Conservation (phyloP, 2,329 filamentous ascomycete species). For the Fusarium sp. region DNA sequence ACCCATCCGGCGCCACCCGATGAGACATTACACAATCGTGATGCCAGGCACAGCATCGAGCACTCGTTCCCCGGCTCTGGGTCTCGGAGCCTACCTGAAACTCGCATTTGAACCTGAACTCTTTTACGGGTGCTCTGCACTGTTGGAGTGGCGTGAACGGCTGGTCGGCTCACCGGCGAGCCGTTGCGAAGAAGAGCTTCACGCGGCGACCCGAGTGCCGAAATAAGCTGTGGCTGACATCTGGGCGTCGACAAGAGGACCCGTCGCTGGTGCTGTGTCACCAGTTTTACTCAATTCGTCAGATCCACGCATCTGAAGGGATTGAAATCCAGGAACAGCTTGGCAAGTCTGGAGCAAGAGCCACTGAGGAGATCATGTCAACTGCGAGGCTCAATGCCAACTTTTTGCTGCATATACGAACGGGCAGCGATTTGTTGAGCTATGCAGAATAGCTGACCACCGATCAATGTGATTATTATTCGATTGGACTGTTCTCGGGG, state of each 20-base stretch:
- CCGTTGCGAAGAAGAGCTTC: not conserved
- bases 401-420: conserved; percentile 28
- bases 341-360: not conserved
- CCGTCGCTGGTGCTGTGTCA: not conserved
- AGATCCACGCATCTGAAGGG: not conserved
- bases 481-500: not conserved
- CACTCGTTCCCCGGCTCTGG: not conserved
- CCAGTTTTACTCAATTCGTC: not conserved
- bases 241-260: not conserved
- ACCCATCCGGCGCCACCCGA: conserved; percentile 7
- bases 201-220: not conserved
- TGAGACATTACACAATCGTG: conserved; percentile 21
- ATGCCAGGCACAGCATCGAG: not conserved
- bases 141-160: not conserved
- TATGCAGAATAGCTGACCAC: not conserved
- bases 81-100: conserved; percentile 21
- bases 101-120: conserved; percentile 13
- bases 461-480: not conserved
- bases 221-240: not conserved
- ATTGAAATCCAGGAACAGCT: not conserved
- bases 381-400: not conserved
- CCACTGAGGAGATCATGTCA: not conserved
- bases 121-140: not conserved
- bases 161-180: not conserved
- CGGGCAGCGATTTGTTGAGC: conserved; percentile 4